phyloP scores from a whole-genome alignment of 352 stramenopile genomes.

The Pythium angustatum region DNA sequence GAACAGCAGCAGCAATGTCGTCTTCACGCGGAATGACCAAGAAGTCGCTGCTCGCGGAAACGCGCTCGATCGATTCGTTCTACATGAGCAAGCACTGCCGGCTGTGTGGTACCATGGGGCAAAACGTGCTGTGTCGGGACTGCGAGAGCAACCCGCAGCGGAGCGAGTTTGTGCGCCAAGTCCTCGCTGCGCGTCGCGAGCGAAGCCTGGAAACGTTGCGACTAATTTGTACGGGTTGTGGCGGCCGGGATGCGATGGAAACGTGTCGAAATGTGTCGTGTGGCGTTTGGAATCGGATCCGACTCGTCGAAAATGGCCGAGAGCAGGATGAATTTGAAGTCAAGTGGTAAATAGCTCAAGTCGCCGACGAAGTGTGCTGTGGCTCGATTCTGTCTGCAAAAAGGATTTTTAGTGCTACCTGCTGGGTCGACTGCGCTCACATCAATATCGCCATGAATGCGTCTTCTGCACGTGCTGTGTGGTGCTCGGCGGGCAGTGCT shows the following conservation, averaged over 20 bases:
- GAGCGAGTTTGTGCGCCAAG: slow-evolving; percentile 65
- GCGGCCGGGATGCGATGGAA: slow-evolving; percentile 44
- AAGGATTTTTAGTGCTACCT: background rate
- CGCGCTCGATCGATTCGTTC: slow-evolving; percentile 76
- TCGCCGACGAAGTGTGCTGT: too few species aligned
- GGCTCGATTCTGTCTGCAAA: too few species aligned
- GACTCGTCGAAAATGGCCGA: slow-evolving; percentile 24
- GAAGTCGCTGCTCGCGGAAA: slow-evolving; percentile 18
- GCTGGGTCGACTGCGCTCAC: background rate
- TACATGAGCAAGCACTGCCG: slow-evolving; percentile 84
- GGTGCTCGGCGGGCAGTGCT: background rate
- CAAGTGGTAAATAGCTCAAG: slow-evolving; percentile 14
- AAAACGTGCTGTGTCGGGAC: slow-evolving; percentile 48
- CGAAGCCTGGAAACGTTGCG: slow-evolving; percentile 40
- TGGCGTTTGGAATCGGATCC: slow-evolving; percentile 65
- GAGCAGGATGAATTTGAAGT: slow-evolving; percentile 18
- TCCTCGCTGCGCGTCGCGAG: slow-evolving; percentile 42
- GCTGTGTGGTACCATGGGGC: slow-evolving; percentile 67
- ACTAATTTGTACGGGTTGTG: slow-evolving; percentile 51
- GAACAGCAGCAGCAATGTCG: slow-evolving; percentile 14
- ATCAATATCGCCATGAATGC: slow-evolving; percentile 8
- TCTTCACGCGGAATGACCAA: background rate
- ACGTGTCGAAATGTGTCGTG: slow-evolving; percentile 61
- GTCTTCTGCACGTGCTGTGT: background rate
- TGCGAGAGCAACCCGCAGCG: slow-evolving; percentile 60